Conservation (phyloP, 495 filamentous ascomycete genomes). For the Daldinia childiae region DNA sequence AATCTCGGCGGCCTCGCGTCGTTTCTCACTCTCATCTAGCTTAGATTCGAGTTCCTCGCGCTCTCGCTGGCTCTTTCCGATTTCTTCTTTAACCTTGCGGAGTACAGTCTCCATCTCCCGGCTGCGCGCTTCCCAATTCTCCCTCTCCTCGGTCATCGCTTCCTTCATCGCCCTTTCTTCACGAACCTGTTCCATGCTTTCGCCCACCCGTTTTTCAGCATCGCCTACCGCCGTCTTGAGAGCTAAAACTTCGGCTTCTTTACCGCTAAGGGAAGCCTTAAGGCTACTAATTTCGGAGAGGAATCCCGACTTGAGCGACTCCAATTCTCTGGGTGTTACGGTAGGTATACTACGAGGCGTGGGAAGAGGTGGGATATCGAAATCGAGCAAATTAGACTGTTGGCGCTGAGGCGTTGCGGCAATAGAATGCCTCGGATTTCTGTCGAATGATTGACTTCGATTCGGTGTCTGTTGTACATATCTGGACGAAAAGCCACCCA, state of each 20-base stretch:
- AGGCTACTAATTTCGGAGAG: constrained; percentile 90
- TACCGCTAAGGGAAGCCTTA: constrained; percentile 86
- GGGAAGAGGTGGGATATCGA: constrained; percentile 87
- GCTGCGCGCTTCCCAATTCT: constrained; percentile 82
- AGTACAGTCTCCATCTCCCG: constrained; percentile 86
- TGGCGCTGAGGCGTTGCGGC: constrained; percentile 52
- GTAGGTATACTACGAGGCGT: constrained; percentile 92
- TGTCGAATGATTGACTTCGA: constrained; percentile 24
- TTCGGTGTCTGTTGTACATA: constrained; percentile 53
- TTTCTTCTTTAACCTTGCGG: constrained; percentile 80
- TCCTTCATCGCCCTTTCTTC: constrained; percentile 76
- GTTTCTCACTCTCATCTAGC: constrained; percentile 77
- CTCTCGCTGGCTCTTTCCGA: constrained; percentile 77
- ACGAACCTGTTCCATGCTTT: constrained; percentile 80
- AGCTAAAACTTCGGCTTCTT: constrained; percentile 85
- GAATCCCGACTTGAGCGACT: constrained; percentile 87
- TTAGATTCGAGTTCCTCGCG: constrained; percentile 75
- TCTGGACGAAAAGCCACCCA: constrained; percentile 57
- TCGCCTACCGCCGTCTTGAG: constrained; percentile 87
- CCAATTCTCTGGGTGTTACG: constrained; percentile 90
- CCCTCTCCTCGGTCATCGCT: constrained; percentile 76
- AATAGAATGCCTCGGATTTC: constrained; percentile 16
- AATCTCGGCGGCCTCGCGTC: constrained; percentile 69
- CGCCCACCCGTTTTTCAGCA: constrained; percentile 90
- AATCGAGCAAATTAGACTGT: constrained; percentile 79